A percentile compares a stretch with the other conserved stretches of the same genome.
Conservation (phyloP, 257 asterid species). For the Solanum appendiculatum region DNA sequence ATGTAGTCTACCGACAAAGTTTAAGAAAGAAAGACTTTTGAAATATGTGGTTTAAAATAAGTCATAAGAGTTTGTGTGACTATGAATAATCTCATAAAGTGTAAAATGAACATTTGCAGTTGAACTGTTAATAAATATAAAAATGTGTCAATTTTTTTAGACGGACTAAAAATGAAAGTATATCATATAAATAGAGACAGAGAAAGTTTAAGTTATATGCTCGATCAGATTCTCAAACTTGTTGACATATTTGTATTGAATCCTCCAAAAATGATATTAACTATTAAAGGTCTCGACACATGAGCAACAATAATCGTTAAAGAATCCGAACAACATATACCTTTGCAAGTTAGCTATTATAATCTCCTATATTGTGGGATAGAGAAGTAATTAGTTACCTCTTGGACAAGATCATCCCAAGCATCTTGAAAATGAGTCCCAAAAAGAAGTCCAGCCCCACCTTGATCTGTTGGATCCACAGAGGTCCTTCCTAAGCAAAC, state of each 20-base stretch:
- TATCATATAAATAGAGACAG: background rate
- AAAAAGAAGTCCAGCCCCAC: slow-evolving; percentile 90
- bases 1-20: too few species aligned
- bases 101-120: too few species aligned
- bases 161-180: background rate
- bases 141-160: background rate
- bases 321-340: background rate
- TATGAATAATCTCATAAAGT: background rate
- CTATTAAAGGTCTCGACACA: background rate
- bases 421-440: slow-evolving; percentile 96
- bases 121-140: too few species aligned
- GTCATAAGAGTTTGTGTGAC: too few species aligned
- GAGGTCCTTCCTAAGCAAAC: slow-evolving; percentile 79
- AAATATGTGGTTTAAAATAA: too few species aligned
- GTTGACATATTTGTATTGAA: background rate
- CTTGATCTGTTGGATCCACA: slow-evolving; percentile 73
- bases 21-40: too few species aligned
- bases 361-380: background rate
- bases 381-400: slow-evolving; percentile 40
- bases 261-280: background rate
- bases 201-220: background rate
- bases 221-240: background rate
- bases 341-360: background rate
- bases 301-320: background rate
- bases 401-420: slow-evolving; percentile 94